Conservation (phyloP, 2,329 filamentous ascomycete species). For the Sporothrix mexicana region DNA sequence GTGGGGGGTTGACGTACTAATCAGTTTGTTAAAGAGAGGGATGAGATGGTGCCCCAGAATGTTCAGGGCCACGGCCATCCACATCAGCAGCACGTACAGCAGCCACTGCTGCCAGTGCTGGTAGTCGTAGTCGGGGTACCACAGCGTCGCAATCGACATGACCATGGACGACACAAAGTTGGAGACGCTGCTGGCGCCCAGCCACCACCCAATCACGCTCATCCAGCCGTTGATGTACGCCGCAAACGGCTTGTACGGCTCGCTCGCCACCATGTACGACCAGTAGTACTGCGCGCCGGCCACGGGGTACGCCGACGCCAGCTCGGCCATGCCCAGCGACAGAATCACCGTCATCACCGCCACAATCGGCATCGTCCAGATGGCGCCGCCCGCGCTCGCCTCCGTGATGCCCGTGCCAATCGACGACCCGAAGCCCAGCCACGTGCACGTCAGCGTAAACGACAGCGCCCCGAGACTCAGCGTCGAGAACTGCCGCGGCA, state of each 20-base stretch:
- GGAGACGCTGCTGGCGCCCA: conserved; percentile 33
- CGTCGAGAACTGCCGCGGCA: conserved; percentile 44
- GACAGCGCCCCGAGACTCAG: conserved; percentile 42
- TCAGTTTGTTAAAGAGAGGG: conserved; percentile 33
- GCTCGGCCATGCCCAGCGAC: conserved; percentile 40
- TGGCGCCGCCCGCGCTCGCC: conserved; percentile 39
- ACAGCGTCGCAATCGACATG: conserved; percentile 31
- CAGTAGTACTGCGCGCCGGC: conserved; percentile 53
- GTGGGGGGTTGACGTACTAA: conserved; percentile 15
- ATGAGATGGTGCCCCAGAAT: conserved; percentile 32
- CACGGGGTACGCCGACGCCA: conserved; percentile 42
- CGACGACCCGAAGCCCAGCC: conserved; percentile 43
- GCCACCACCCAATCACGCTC: conserved; percentile 35
- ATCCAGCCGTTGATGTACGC: conserved; percentile 39
- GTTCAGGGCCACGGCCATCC: conserved; percentile 32
- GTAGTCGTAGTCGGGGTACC: conserved; percentile 31
- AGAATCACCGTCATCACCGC: conserved; percentile 42
- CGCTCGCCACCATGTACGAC: conserved; percentile 42
- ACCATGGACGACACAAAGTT: conserved; percentile 35
- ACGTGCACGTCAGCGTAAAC: conserved; percentile 44
- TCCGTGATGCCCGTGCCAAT: conserved; percentile 43
- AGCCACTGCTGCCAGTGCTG: conserved; percentile 33
- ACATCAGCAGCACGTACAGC: conserved; percentile 30
- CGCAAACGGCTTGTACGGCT: conserved; percentile 39
- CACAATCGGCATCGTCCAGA: conserved; percentile 42